Percentiles rank a stretch among this genome's conserved stretches.
Conservation (phyloP, 805 yeast species). For the Ogataea kodamae region DNA sequence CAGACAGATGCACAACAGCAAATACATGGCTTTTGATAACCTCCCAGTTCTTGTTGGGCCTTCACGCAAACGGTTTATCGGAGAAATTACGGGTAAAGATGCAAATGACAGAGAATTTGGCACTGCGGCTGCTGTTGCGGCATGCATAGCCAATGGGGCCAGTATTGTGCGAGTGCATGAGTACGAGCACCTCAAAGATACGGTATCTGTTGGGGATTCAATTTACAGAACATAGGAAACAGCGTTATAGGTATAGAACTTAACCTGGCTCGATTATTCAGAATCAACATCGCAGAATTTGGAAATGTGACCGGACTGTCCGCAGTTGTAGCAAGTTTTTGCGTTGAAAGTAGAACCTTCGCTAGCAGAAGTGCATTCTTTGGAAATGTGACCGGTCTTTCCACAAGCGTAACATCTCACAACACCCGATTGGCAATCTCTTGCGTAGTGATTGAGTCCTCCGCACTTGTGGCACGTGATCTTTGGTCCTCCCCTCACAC, state of each 20-base stretch:
- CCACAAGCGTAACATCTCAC: conserved; percentile 91
- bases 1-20: conserved; percentile 22
- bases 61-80: conserved; percentile 84
- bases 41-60: conserved; percentile 81
- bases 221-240: conserved; percentile 41
- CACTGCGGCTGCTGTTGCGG: conserved; percentile 70
- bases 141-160: conserved; percentile 61
- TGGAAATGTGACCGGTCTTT: conserved; percentile 82
- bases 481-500: conserved; percentile 25
- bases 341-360: conserved; percentile 43
- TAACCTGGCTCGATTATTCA: conserved; percentile 9
- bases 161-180: conserved; percentile 91
- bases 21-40: conserved; percentile 44
- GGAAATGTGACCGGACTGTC: conserved; percentile 82
- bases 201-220: conserved; percentile 67
- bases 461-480: conserved; percentile 86
- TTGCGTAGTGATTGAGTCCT: conserved; percentile 90
- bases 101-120: conserved; percentile 69
- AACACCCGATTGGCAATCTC: conserved; percentile 71
- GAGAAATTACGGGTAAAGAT: conserved; percentile 58
- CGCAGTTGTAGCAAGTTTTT: conserved; percentile 72
- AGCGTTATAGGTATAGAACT: conserved; percentile 7
- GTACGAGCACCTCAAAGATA: conserved; percentile 54
- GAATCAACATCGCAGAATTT: conserved; percentile 52
- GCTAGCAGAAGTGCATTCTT: conserved; percentile 65